These are phyloP conservation scores for Tricladium varicosporioides DNA, from an alignment of 2,329 filamentous ascomycete species.

Conservation along the genomic window DNA sequence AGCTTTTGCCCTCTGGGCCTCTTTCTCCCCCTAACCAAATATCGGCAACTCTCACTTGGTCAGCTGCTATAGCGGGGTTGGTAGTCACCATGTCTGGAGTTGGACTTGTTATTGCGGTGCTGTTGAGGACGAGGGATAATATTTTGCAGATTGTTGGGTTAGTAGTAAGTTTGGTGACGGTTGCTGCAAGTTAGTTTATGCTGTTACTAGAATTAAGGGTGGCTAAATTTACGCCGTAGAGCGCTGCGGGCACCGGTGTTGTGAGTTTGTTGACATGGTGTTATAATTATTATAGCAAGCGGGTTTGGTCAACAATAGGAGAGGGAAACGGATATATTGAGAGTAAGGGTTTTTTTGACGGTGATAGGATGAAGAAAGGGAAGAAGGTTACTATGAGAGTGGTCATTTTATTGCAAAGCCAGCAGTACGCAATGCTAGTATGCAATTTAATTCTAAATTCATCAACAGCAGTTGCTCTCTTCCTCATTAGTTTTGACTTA, in stretches of 20 bases:
- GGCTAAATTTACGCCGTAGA: conserved; percentile 17
- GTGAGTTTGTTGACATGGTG: conserved; percentile 19
- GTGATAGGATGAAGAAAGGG: background rate
- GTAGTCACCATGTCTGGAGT: conserved; percentile 6
- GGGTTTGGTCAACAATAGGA: background rate
- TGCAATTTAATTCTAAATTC: too few species aligned
- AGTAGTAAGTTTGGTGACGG: conserved; percentile 17
- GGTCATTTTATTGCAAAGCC: too few species aligned
- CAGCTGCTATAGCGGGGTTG: background rate
- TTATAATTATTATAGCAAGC: conserved; percentile 24
- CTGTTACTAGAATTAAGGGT: conserved; percentile 17
- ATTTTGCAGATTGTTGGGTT: conserved; percentile 25
- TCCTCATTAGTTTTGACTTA: too few species aligned
- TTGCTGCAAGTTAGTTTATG: conserved; percentile 21
- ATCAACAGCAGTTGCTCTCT: too few species aligned
- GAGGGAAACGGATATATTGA: background rate
- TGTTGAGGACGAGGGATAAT: conserved; percentile 22
- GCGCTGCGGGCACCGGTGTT: conserved; percentile 19
- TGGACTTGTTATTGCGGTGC: conserved; percentile 20
- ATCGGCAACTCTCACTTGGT: too few species aligned
- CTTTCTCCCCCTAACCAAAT: too few species aligned
- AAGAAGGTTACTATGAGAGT: background rate
- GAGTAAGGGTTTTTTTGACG: background rate
- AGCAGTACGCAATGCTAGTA: too few species aligned
- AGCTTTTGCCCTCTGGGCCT: conserved; percentile 1